Evolutionary conservation across 1,284 basidiomycete genomes (phyloP).

Genomic region (Cryptococcus jaspeensis): DNA sequence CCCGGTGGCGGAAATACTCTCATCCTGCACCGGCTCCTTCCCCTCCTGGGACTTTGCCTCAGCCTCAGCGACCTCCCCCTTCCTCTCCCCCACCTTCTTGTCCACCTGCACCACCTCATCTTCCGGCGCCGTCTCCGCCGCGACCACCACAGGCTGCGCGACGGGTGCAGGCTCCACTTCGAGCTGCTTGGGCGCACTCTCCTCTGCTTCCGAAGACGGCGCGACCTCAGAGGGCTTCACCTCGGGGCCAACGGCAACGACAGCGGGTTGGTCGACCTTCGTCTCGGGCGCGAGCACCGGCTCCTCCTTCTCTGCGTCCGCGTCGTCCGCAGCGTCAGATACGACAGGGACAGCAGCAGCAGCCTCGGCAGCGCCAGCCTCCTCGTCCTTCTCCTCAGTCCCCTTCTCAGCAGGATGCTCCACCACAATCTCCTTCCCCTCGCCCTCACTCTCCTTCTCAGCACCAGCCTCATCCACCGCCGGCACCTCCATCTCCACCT

Average conservation of each 20-base stretch:
- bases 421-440: too few relatives aligned
- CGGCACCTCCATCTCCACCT: conserved; percentile 2
- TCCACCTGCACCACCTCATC: too few relatives aligned
- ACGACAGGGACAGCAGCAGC: neutral
- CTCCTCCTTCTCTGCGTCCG: neutral
- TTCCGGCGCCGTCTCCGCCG: too few relatives aligned
- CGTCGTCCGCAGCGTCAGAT: too few relatives aligned
- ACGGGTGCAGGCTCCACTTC: conserved; percentile 43
- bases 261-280: conserved; percentile 7
- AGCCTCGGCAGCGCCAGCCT: neutral
- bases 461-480: too few relatives aligned
- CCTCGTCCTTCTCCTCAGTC: conserved; percentile 2
- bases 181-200: conserved; percentile 29
- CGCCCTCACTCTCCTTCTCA: too few relatives aligned
- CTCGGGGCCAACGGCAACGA: conserved; percentile 6
- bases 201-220: neutral
- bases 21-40: neutral
- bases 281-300: neutral
- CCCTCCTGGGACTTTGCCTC: neutral
- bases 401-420: neutral
- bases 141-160: conserved; percentile 17
- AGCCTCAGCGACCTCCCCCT: neutral
- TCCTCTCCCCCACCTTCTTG: too few relatives aligned
- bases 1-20: neutral
- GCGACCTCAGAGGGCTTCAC: neutral